Base-by-base conservation (phyloP, 306 rosid species). In the Quercus aquifolioides region DNA sequence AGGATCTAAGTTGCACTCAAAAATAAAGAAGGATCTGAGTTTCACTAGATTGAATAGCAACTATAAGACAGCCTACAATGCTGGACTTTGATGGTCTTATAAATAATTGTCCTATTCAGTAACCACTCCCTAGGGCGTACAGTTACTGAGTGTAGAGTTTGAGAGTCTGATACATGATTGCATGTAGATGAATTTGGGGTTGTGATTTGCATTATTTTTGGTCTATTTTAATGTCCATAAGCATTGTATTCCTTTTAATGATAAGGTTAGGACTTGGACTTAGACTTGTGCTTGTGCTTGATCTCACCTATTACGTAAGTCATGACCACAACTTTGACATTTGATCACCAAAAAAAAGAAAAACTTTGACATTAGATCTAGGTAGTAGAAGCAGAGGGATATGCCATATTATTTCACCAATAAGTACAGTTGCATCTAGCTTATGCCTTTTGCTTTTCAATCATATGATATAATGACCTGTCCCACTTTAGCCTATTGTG, bases 301-400 rank as follows among this genome's bases (percentile, higher is more conserved):
- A 9, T 67, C 19, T 10, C 2, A 35, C 69, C 12, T 68, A 35
- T 4, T 9, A 35, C 43, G 6, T 28, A 14, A 26, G 5, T 68
- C 76, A 28, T 79, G 60, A 83, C 69, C 30, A 17, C 78, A 65
- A 2, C 41, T 78, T 74, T 57, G 82, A 78, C 80, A 69, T 74
- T 74, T n/a, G 21, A 41, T 41, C 0, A 41, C 8, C 3, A 8
- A 8, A 38, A 8, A 38, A 38, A 38, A 35, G 0, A 35, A 41
- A 38, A 73, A 2, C 28, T 74, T 69, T 67, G 79, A 78, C 77
- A 69, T 78, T 74, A 9, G 21, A 70, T 17, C 49, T n/a, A 6
- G 68, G 51, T 7, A 41, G 46, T 46, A 15, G 74, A 46, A 33
- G 41, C 67, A 69, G 25, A 6, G 55, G 19, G 65, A 43, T 57